phyloP scores from a whole-genome alignment of 805 yeast species.

The Jamesozyma lodderae region DNA sequence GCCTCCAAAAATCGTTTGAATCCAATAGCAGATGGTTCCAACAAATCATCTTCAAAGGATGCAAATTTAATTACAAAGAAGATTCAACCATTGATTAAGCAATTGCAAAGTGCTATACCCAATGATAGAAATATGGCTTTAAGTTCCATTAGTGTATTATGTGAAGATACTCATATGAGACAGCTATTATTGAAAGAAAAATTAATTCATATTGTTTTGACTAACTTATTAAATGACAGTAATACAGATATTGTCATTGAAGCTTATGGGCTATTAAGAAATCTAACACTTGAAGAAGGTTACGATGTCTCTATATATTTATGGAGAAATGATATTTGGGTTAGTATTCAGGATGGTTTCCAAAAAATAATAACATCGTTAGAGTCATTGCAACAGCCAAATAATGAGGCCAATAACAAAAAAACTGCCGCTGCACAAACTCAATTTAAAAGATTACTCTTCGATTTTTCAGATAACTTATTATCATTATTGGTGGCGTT shows the following conservation, averaged over 20 bases:
- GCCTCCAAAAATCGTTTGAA: conserved; percentile 34
- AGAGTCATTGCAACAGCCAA: conserved; percentile 3
- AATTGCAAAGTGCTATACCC: conserved; percentile 51
- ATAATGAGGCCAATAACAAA: conserved; percentile 1
- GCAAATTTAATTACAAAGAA: conserved; percentile 43
- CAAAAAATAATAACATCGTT: conserved; percentile 44
- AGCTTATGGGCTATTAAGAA: conserved; percentile 72
- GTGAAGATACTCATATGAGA: conserved; percentile 62
- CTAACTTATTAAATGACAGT: conserved; percentile 55
- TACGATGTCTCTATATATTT: conserved; percentile 65
- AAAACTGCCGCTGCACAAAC: conserved; percentile 10
- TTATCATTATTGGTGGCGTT: conserved; percentile 60
- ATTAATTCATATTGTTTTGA: conserved; percentile 53
- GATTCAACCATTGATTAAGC: conserved; percentile 58
- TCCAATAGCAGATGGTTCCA: conserved; percentile 25
- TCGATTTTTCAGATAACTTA: conserved; percentile 65
- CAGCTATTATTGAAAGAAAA: conserved; percentile 59
- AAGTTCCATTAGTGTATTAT: conserved; percentile 58
- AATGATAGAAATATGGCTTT: conserved; percentile 75
- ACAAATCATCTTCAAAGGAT: conserved; percentile 34
- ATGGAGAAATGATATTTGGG: conserved; percentile 76
- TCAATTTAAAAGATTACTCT: conserved; percentile 41
- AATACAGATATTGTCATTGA: conserved; percentile 73
- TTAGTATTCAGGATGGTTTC: conserved; percentile 44
- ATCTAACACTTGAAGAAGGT: conserved; percentile 78